phyloP scores from a whole-genome alignment of 2,329 filamentous ascomycete genomes.

The Trichophyton schoenleinii region DNA sequence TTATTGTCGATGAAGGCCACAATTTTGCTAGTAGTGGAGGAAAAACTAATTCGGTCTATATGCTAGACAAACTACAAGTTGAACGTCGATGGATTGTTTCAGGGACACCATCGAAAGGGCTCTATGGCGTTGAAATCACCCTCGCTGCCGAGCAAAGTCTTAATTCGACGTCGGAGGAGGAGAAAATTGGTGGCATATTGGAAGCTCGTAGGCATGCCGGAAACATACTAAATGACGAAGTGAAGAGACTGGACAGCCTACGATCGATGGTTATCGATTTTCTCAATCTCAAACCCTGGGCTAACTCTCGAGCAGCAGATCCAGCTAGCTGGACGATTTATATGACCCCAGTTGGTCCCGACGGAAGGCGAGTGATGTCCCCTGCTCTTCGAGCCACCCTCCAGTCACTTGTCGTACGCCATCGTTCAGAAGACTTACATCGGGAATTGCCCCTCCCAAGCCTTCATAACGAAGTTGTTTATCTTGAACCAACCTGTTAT shows the following conservation, averaged over 20 bases:
- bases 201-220: slow-evolving; percentile 26
- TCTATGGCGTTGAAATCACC: slow-evolving; percentile 62
- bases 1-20: slow-evolving; percentile 89
- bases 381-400: slow-evolving; percentile 51
- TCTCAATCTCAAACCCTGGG: slow-evolving; percentile 67
- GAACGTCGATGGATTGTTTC: slow-evolving; percentile 80
- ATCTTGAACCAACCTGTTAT: slow-evolving; percentile 69
- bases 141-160: slow-evolving; percentile 32
- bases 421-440: slow-evolving; percentile 58
- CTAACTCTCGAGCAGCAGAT: slow-evolving; percentile 46
- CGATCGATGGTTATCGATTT: slow-evolving; percentile 57
- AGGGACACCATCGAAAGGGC: slow-evolving; percentile 72
- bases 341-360: slow-evolving; percentile 48
- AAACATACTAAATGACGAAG: slow-evolving; percentile 39
- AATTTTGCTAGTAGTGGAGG: slow-evolving; percentile 56
- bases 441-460: slow-evolving; percentile 53
- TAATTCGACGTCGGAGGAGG: neutral
- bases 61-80: slow-evolving; percentile 43
- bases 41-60: slow-evolving; percentile 46
- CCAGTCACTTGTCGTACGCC: slow-evolving; percentile 71
- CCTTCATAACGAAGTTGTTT: slow-evolving; percentile 57
- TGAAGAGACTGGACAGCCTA: slow-evolving; percentile 53
- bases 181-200: slow-evolving; percentile 19
- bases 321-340: slow-evolving; percentile 62
- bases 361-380: slow-evolving; percentile 37